Evolutionary conservation across 306 rosid genomes (phyloP).

Genomic region (Echinosophora koreensis): DNA sequence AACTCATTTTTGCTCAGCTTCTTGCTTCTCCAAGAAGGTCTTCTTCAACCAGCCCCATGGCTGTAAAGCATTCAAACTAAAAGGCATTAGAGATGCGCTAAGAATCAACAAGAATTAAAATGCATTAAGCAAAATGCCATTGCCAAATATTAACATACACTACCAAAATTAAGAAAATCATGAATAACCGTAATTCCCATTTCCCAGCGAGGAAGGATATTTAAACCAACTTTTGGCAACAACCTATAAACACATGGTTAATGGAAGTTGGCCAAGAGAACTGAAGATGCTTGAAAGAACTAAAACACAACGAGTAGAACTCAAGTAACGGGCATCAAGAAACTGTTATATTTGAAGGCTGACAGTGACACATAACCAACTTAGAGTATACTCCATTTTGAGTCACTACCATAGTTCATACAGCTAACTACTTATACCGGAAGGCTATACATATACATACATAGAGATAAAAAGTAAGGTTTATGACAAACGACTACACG

Average conservation of each 20-base stretch:
- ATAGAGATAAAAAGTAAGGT: background rate
- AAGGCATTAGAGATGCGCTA: constrained; percentile 8
- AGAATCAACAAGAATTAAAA: constrained; percentile 13
- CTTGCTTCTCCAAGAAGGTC: constrained; percentile 81
- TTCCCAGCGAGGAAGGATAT: constrained; percentile 15
- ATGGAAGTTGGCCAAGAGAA: constrained; percentile 6
- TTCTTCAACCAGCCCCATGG: constrained; percentile 81
- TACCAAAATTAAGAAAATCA: constrained; percentile 7
- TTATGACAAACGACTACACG: no score
- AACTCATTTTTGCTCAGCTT: constrained; percentile 62
- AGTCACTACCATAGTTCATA: background rate
- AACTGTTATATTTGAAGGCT: constrained; percentile 14
- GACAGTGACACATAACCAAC: background rate
- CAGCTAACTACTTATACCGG: no score
- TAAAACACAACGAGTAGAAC: background rate
- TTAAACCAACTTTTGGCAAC: constrained; percentile 16
- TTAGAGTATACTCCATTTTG: background rate
- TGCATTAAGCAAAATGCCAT: background rate
- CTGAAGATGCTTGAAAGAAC: constrained; percentile 23
- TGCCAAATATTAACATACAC: background rate
- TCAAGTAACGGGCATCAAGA: constrained; percentile 14
- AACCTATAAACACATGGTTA: background rate
- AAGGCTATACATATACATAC: no score
- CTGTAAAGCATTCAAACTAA: constrained; percentile 55
- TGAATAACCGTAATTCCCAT: constrained; percentile 33